phyloP scores from a whole-genome alignment of 2,329 filamentous ascomycete species.

The Colletotrichum chlorophyti region DNA sequence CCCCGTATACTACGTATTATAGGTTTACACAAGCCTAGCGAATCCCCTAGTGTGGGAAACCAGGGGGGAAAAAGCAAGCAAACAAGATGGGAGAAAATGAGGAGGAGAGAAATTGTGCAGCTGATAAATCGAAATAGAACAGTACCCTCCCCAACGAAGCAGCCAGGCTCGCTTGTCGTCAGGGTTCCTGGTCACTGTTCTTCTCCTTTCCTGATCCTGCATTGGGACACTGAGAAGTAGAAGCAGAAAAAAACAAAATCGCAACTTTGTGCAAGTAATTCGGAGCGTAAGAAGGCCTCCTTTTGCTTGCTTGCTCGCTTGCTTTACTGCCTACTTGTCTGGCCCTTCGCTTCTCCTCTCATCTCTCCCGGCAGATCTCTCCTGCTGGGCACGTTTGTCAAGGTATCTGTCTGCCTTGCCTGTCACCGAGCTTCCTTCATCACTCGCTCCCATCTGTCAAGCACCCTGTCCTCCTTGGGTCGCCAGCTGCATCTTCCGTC shows the following conservation, averaged over 20 bases:
- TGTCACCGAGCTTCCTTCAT: constrained; percentile 6
- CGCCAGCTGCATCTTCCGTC: constrained; percentile 11
- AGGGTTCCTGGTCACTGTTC: constrained; percentile 14
- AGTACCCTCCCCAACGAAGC: constrained; percentile 9
- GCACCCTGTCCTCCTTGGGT: constrained; percentile 3
- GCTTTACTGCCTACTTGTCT: not conserved
- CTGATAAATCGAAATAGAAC: constrained; percentile 27
- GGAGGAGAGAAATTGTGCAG: constrained; percentile 26
- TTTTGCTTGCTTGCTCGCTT: not conserved
- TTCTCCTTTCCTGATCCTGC: constrained; percentile 5
- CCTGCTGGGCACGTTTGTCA: too few species aligned
- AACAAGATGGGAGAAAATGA: not conserved
- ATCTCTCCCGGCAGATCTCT: not conserved
- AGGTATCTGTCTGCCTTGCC: not conserved
- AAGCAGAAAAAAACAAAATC: constrained; percentile 16
- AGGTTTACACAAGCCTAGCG: not conserved
- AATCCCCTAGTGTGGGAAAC: too few species aligned
- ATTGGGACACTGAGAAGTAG: constrained; percentile 6
- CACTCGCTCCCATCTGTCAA: too few species aligned
- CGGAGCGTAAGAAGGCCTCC: constrained; percentile 7
- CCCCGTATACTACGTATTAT: constrained; percentile 13
- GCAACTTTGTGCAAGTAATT: constrained; percentile 18
- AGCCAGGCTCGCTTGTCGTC: constrained; percentile 19
- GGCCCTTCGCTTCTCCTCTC: constrained; percentile 1
- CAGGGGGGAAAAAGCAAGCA: constrained; percentile 11